Percentiles rank a stretch among this genome's conserved stretches.
Evolutionary conservation across 768 basidiomycete species (phyloP).

Genomic region (Suillus luteus): DNA sequence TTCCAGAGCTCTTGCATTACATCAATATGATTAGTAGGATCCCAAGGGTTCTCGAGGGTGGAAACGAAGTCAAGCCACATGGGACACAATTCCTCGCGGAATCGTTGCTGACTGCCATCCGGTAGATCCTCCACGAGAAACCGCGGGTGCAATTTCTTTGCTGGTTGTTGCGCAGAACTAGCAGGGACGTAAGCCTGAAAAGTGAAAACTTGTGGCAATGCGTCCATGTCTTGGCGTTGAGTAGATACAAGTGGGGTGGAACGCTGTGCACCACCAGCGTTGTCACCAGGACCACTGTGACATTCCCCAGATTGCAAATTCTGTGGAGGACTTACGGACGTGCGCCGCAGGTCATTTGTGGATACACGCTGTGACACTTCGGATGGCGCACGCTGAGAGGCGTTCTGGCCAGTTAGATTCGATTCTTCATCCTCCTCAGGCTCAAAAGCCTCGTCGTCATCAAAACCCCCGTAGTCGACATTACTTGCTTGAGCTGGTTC

Average conservation of each 20-base stretch:
- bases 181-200: neutral
- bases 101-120: neutral
- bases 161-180: neutral
- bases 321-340: neutral
- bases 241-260: neutral
- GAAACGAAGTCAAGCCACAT: neutral
- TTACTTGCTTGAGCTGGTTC: neutral
- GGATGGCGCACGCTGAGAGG: neutral
- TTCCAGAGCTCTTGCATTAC: neutral
- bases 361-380: neutral
- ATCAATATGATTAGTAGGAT: neutral
- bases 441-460: neutral
- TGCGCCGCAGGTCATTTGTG: neutral
- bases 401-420: neutral
- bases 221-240: neutral
- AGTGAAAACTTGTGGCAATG: neutral
- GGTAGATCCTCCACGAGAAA: neutral
- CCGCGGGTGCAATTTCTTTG: neutral
- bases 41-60: conserved; percentile 1
- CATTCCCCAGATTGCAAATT: neutral
- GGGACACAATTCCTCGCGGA: neutral
- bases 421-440: neutral
- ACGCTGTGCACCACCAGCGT: neutral
- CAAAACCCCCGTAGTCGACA: neutral
- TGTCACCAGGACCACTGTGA: neutral